Base-by-base conservation (phyloP, 768 basidiomycete genomes). In the Clathrus columnatus region DNA sequence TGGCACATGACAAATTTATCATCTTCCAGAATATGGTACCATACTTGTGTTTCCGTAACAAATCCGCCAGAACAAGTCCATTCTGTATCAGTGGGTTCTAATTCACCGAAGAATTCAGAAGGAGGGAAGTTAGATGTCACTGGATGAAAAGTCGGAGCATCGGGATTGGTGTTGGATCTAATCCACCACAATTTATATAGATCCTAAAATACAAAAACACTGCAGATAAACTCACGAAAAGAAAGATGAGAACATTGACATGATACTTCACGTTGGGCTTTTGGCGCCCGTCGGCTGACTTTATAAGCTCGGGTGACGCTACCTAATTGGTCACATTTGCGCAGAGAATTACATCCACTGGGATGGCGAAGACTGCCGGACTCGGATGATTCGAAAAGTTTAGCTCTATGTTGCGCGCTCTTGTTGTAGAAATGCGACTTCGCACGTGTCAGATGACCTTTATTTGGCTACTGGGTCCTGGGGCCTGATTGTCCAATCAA, bases 21-120 rank as follows among this genome's bases (percentile, higher is more conserved):
- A 73, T 94, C 89, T 30, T 83, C 81, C 7, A 87, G 75, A 62
- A 86, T 77, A 45, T 84, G 74, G 69, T 99, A 99, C 72, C 85
- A 98, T 0, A 68, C 76, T 66, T 96, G 91, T 0, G 95, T 96
- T 69, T 98, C 96, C 0, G 92, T 86, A 23, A 81, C 78, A 67
- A 98, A 95, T 1, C 94, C 91, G 48, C 82, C 75, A 45, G 61
- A 70, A 68, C 88, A 91, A 27, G 80, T 66, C 92, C 91, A 95
- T 65, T 88, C 84, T 28, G 80, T 79, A 68, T 95, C 92, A 62
- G 77, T 78, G 18, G 78, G 71, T 61, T 81, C 80, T 54, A 95
- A 82, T 61, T 83, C 79, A n/a, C 90, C 91, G 59, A 81, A 83
- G 47, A 85, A 69, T 61, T 88, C 80, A 6, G 75, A 72, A 11